Evolutionary conservation across 2,329 filamentous ascomycete species (phyloP).

Genomic region (Alternaria brassicicola): DNA sequence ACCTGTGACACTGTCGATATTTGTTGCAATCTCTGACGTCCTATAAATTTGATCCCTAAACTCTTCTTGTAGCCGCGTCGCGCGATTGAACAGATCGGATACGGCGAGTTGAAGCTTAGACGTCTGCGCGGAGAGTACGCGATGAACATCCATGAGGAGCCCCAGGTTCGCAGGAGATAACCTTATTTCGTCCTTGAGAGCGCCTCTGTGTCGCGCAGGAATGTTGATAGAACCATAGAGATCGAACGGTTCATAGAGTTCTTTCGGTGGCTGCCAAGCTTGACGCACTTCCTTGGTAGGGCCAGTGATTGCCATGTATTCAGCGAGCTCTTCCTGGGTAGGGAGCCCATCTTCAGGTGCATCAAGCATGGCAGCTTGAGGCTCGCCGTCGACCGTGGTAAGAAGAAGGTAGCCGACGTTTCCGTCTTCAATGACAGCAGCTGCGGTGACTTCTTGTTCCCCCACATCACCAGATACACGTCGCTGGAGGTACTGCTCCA

Average conservation of each 20-base stretch:
- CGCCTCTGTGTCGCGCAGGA: constrained; percentile 65
- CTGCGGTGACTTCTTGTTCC: constrained; percentile 51
- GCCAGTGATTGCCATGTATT: constrained; percentile 26
- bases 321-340: constrained; percentile 35
- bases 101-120: constrained; percentile 71
- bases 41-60: constrained; percentile 70
- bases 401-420: constrained; percentile 65
- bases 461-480: constrained; percentile 21
- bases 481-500: constrained; percentile 56
- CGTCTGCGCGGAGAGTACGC: constrained; percentile 72
- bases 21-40: constrained; percentile 67
- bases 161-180: constrained; percentile 73
- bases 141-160: constrained; percentile 74
- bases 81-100: constrained; percentile 74
- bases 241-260: constrained; percentile 63
- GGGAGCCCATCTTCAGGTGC: constrained; percentile 48
- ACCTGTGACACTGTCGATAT: constrained; percentile 70
- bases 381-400: constrained; percentile 55
- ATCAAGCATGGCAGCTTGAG: constrained; percentile 60
- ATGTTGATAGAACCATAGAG: constrained; percentile 64
- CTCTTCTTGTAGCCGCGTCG: constrained; percentile 70
- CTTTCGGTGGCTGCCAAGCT: constrained; percentile 67
- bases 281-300: constrained; percentile 63
- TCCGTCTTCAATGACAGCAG: constrained; percentile 61
- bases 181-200: constrained; percentile 70